phyloP scores from a whole-genome alignment of 768 basidiomycete species.

The Amanita rimosa region DNA sequence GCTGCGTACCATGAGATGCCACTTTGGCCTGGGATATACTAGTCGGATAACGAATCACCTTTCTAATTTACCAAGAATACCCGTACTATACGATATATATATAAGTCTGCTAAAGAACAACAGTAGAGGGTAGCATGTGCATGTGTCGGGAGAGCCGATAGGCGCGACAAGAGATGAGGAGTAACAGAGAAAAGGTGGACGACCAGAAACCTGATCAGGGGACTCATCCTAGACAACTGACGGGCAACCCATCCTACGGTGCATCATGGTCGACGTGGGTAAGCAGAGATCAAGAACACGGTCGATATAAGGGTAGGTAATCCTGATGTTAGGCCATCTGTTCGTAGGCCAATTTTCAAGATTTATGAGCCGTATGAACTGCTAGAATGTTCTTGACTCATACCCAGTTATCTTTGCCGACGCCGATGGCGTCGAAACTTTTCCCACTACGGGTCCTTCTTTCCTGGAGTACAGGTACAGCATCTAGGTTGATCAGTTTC shows the following conservation, averaged over 20 bases:
- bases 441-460: slow-evolving; percentile 76
- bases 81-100: slow-evolving; percentile 4
- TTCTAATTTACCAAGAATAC: slow-evolving; percentile 5
- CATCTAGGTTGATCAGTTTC: slow-evolving; percentile 75
- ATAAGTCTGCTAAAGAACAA: neutral
- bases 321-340: neutral
- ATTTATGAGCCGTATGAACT: slow-evolving; percentile 4
- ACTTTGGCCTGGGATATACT: neutral
- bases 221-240: neutral
- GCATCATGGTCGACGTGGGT: neutral
- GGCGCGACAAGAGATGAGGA: neutral
- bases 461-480: slow-evolving; percentile 58
- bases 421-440: slow-evolving; percentile 71
- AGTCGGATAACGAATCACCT: neutral
- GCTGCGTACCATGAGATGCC: neutral
- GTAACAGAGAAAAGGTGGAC: neutral
- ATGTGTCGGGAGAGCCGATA: neutral
- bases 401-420: slow-evolving; percentile 73
- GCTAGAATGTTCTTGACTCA: slow-evolving; percentile 18
- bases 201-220: neutral
- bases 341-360: neutral
- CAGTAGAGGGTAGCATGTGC: neutral
- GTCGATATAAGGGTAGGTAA: neutral
- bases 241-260: neutral
- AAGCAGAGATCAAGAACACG: neutral